Conservation (phyloP, 345 rosid genomes). For the Microcos paniculata region DNA sequence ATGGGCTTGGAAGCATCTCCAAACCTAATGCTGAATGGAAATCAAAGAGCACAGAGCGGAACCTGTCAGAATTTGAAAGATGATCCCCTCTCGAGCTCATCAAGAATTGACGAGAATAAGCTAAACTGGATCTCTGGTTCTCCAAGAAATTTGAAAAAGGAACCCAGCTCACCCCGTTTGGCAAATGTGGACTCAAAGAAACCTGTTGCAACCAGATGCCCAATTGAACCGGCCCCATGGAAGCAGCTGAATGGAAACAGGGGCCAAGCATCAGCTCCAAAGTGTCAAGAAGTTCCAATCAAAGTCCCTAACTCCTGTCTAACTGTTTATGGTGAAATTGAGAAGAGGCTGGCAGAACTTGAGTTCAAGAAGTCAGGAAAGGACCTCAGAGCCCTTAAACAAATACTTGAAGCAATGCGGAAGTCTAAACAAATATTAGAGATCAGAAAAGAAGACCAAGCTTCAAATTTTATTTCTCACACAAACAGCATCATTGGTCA, state of each 20-base stretch:
- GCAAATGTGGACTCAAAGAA: slow-evolving; percentile 48
- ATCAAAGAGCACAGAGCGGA: slow-evolving; percentile 22
- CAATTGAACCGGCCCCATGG: slow-evolving; percentile 71
- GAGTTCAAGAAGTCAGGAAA: slow-evolving; percentile 77
- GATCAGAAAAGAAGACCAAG: slow-evolving; percentile 40
- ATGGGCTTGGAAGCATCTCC: slow-evolving; percentile 85
- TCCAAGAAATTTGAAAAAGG: slow-evolving; percentile 46
- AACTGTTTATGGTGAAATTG: slow-evolving; percentile 74
- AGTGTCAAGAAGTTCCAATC: slow-evolving; percentile 26
- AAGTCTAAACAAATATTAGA: slow-evolving; percentile 47
- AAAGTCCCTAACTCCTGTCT: slow-evolving; percentile 31
- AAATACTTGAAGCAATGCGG: slow-evolving; percentile 83
- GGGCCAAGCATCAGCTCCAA: slow-evolving; percentile 38
- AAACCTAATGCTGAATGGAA: slow-evolving; percentile 27
- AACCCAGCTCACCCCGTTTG: slow-evolving; percentile 39
- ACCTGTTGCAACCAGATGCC: slow-evolving; percentile 45
- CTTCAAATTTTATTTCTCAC: slow-evolving; percentile 26
- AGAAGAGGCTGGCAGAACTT: slow-evolving; percentile 71
- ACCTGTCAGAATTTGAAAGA: slow-evolving; percentile 25
- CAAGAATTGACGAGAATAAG: slow-evolving; percentile 35
- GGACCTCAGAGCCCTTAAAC: slow-evolving; percentile 87
- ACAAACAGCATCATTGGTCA: slow-evolving; percentile 30
- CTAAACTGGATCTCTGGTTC: slow-evolving; percentile 39
- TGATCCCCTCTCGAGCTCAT: slow-evolving; percentile 26
- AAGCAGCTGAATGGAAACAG: slow-evolving; percentile 54